phyloP scores from a whole-genome alignment of 2,329 filamentous ascomycete genomes.

The Escovopsis sp. region DNA sequence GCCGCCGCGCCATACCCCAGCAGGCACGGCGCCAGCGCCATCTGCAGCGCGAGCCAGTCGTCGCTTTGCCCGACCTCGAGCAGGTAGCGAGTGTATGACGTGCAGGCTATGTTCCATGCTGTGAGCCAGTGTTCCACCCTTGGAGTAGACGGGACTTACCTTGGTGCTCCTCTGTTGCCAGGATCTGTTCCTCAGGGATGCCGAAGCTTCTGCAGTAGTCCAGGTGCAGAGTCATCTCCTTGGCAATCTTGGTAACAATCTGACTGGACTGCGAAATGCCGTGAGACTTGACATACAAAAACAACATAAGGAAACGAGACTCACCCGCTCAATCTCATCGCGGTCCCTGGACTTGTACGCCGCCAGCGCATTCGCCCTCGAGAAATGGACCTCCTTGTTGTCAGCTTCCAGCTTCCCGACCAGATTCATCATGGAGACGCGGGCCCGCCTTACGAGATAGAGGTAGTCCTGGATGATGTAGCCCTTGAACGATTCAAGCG shows the following conservation, averaged over 20 bases:
- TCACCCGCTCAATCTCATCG: conserved; percentile 54
- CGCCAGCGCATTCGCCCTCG: conserved; percentile 70
- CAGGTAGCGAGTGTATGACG: conserved; percentile 72
- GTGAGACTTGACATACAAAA: not conserved
- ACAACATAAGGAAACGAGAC: conserved; percentile 11
- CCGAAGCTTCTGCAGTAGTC: conserved; percentile 73
- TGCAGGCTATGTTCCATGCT: conserved; percentile 46
- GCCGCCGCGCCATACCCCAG: conserved; percentile 81
- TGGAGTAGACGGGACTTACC: conserved; percentile 27
- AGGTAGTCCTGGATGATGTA: conserved; percentile 90
- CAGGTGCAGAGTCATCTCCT: conserved; percentile 70
- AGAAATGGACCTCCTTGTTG: conserved; percentile 57
- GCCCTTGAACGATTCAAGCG: conserved; percentile 64
- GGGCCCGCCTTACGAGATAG: conserved; percentile 48
- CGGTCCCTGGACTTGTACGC: conserved; percentile 71
- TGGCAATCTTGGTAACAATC: conserved; percentile 63
- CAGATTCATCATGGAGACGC: too few species aligned
- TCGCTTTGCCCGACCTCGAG: conserved; percentile 78
- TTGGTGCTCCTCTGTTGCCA: conserved; percentile 57
- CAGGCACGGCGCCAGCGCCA: conserved; percentile 73
- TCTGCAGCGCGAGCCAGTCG: conserved; percentile 75
- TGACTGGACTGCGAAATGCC: conserved; percentile 19
- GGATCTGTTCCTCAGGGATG: conserved; percentile 58
- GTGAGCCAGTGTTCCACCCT: not conserved
- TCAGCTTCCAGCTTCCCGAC: too few species aligned